phyloP scores from a whole-genome alignment of 192 early-diverging fungal species.

The Coemansia asiatica region DNA sequence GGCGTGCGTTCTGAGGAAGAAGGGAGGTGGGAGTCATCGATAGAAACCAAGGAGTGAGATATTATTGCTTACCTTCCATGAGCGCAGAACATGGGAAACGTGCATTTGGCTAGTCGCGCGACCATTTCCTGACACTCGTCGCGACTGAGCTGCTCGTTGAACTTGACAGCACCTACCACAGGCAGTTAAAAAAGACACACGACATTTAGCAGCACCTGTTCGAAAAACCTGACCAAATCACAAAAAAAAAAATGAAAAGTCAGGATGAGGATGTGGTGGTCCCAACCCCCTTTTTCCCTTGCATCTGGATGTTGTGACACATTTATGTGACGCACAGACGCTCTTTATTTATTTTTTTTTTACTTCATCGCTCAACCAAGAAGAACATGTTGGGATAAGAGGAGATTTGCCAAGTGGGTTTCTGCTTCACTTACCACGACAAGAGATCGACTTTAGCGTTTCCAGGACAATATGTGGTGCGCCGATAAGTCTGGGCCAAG shows the following conservation, averaged over 20 bases:
- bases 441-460: slow-evolving; percentile 37
- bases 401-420: neutral
- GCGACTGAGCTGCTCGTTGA: slow-evolving; percentile 32
- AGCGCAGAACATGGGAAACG: slow-evolving; percentile 44
- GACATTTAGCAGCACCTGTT: neutral
- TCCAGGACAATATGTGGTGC: slow-evolving; percentile 29
- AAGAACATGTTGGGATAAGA: neutral
- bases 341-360: no score
- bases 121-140: slow-evolving; percentile 30
- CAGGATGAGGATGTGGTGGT: no score
- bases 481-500: slow-evolving; percentile 38
- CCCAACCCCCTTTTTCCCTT: no score
- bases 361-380: neutral
- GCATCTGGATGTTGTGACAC: no score
- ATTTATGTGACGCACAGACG: neutral
- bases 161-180: slow-evolving; percentile 37
- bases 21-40: no score
- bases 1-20: no score
- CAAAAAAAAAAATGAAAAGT: no score
- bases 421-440: slow-evolving; percentile 18
- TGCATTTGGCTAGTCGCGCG: slow-evolving; percentile 26
- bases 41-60: neutral
- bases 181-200: neutral
- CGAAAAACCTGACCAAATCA: no score
- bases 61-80: slow-evolving; percentile 34